A percentile compares a stretch with the other conserved stretches of the same genome.
These are phyloP conservation scores for Globisporangium nunn DNA, from an alignment of 352 stramenopile genomes.

Conservation along the genomic window DNA sequence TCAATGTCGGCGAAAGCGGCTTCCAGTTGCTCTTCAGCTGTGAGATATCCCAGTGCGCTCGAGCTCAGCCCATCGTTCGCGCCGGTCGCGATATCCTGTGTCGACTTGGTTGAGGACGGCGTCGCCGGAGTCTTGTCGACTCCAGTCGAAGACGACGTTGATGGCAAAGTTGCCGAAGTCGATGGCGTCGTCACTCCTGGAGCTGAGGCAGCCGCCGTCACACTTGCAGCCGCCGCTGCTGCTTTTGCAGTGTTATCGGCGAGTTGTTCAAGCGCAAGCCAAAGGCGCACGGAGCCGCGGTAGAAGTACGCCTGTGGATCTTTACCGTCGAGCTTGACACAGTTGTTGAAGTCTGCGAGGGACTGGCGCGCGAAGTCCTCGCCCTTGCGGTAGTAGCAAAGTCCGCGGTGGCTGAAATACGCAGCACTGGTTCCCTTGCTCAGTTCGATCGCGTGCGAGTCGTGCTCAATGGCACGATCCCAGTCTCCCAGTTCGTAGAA, in stretches of 20 bases:
- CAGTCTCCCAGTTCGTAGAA: constrained; percentile 49
- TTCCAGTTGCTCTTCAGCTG: constrained; percentile 48
- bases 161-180: neutral
- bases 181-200: neutral
- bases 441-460: constrained; percentile 56
- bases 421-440: constrained; percentile 39
- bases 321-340: constrained; percentile 66
- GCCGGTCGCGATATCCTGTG: constrained; percentile 7
- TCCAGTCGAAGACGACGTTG: neutral
- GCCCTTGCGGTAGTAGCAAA: constrained; percentile 68
- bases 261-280: constrained; percentile 46
- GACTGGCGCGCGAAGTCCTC: constrained; percentile 41
- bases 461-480: constrained; percentile 51
- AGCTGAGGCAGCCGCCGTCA: neutral
- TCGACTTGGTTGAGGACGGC: neutral
- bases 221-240: neutral
- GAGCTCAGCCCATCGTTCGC: constrained; percentile 9
- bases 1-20: constrained; percentile 70
- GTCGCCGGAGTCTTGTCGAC: neutral
- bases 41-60: constrained; percentile 14
- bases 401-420: constrained; percentile 59
- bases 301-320: constrained; percentile 77
- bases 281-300: constrained; percentile 54
- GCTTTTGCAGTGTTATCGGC: neutral
- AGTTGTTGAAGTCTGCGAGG: constrained; percentile 61